Conservation (phyloP, 257 asterid species). For the Asclepias syriaca region DNA sequence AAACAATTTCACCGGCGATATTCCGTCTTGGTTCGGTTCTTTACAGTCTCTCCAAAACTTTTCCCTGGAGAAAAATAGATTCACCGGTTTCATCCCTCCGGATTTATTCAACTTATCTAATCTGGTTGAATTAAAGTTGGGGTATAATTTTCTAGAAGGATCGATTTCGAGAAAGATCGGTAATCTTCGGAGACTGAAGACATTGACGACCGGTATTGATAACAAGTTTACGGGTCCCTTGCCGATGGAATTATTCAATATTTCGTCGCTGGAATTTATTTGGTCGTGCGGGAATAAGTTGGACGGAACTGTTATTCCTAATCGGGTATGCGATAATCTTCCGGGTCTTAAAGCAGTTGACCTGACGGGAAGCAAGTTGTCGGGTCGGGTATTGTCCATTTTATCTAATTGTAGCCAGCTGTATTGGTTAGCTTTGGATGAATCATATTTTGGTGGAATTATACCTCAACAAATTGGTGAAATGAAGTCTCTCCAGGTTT, state of each 20-base stretch:
- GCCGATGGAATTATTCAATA: constrained; percentile 20
- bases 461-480: constrained; percentile 30
- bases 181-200: constrained; percentile 3
- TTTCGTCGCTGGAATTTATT: neutral
- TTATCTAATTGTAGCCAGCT: neutral
- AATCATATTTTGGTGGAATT: constrained; percentile 3
- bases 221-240: constrained; percentile 5
- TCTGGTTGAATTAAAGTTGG: neutral
- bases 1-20: neutral
- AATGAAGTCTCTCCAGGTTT: neutral
- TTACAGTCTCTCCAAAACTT: neutral
- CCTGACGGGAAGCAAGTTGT: neutral
- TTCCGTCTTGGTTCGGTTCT: constrained; percentile 11
- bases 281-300: neutral
- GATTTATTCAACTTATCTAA: neutral
- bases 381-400: neutral
- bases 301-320: neutral
- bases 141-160: neutral
- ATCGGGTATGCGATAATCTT: neutral
- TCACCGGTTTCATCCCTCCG: constrained; percentile 7
- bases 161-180: constrained; percentile 5
- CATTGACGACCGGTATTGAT: neutral
- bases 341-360: neutral
- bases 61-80: neutral
- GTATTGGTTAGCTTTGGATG: neutral